Percentiles rank a stretch among this genome's conserved stretches.
These are phyloP conservation scores for Perkinsus chesapeaki DNA, from an alignment of 169 alveolate species.

Conservation along the genomic window DNA sequence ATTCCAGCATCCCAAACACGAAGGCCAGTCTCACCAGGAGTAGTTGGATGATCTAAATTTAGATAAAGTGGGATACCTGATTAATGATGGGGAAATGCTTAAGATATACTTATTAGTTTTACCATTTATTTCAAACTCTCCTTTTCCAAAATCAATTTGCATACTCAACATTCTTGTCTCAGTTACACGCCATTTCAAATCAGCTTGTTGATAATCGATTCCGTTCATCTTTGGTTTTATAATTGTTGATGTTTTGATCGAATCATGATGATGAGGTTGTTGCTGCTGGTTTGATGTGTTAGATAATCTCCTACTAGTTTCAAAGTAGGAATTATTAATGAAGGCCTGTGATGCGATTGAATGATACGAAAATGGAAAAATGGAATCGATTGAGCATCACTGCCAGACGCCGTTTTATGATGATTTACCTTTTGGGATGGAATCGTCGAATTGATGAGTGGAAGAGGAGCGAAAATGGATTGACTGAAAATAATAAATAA, in stretches of 20 bases:
- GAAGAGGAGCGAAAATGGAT: background rate
- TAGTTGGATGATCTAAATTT: background rate
- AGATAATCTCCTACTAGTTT: no score
- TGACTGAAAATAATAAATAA: background rate
- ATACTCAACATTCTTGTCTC: background rate
- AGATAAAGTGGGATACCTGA: background rate
- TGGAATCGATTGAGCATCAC: no score
- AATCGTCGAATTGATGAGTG: no score
- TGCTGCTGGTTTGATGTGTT: no score
- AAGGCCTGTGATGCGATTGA: no score
- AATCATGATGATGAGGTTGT: no score
- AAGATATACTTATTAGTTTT: background rate
- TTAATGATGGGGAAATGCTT: background rate
- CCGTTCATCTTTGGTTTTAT: background rate
- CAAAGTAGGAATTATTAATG: no score
- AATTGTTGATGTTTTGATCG: background rate
- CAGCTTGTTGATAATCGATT: background rate
- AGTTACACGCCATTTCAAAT: background rate
- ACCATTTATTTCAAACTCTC: background rate
- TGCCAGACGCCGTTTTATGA: no score
- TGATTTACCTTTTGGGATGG: background rate
- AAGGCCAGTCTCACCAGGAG: background rate
- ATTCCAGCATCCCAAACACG: background rate
- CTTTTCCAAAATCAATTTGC: background rate
- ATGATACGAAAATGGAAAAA: no score